Evolutionary conservation across 1,139 yeast species (phyloP).

Genomic region (Yamadazyma membranifaciens): DNA sequence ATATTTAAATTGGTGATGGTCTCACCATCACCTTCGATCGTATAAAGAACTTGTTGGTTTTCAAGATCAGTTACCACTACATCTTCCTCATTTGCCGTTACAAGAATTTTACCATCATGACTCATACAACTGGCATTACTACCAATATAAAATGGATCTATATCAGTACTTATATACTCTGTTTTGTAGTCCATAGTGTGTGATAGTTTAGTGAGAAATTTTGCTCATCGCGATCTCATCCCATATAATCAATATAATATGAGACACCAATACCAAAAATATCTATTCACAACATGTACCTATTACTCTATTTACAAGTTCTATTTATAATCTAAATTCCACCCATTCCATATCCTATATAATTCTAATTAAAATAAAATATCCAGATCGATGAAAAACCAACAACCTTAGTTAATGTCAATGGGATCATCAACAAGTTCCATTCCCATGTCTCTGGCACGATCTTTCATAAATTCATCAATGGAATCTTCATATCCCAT

Average conservation of each 20-base stretch:
- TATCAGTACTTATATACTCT: conserved; percentile 32
- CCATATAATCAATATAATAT: not conserved
- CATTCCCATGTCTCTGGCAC: conserved; percentile 43
- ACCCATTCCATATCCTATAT: too few species aligned
- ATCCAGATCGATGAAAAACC: not conserved
- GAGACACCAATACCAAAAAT: not conserved
- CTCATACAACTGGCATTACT: conserved; percentile 74
- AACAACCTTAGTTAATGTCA: not conserved
- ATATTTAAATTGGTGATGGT: conserved; percentile 69
- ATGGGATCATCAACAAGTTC: conserved; percentile 16
- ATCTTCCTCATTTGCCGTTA: conserved; percentile 79
- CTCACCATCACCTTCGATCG: conserved; percentile 85
- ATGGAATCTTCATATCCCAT: conserved; percentile 49
- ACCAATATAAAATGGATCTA: conserved; percentile 80
- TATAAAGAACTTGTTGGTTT: conserved; percentile 57
- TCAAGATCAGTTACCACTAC: conserved; percentile 64
- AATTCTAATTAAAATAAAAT: not conserved
- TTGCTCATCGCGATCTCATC: conserved; percentile 2
- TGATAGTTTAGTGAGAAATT: not conserved
- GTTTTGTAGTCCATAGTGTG: conserved; percentile 18
- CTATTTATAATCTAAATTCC: too few species aligned
- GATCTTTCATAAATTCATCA: conserved; percentile 41
- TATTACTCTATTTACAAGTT: conserved; percentile 1
- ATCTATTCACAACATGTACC: too few species aligned
- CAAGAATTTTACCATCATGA: conserved; percentile 63